Evolutionary conservation across 2,329 filamentous ascomycete species (phyloP), one percentile per base, ranked within the genome.

Genomic region (Dryadomyces quercus-mongolicae): DNA sequence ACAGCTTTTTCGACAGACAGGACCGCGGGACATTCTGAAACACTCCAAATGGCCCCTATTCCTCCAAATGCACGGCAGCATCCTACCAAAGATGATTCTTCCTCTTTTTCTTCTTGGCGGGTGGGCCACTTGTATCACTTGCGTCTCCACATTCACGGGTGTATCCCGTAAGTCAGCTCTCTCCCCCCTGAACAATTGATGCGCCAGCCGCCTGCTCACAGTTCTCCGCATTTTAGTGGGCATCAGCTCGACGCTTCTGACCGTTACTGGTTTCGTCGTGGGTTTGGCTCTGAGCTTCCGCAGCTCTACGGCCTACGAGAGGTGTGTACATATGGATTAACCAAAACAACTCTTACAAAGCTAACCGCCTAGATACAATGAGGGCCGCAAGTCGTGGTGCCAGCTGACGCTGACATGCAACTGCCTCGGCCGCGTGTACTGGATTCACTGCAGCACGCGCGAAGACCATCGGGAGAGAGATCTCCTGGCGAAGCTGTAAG

Each of bases 21-120:
- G 80, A 18, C 86, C 86, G 54, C 77, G 84, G 59, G 82, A 89
- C 67, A 77, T 86, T 57, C 73, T 81, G 54, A 81, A 81, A 61
- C 86, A 90, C 67, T 88, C 85, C 36, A 89, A 88, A 77, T 85
- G 85, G 76, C 86, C 87, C 7, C 78, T 82, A 58, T 88, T 90
- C 66, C 67, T 91, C 63, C 84, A 85, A 59, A 74, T 91, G 68
- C 86, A 88, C 65, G 86, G 87, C 61, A 86, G 82, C 61, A 82
- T 87, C 55, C 51, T 64, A 42, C 86, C 86, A 15, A 84, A 86
- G 63, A 81, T 91, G 82, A 78, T 90, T 42, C 63, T 90, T 5
- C 86, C 86, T 0, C 66, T 91, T 25, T 42, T 78, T 7, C 74
- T 82, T 55, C 74, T 90, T 13, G 80, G 74, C 7, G 65, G 64